These are phyloP conservation scores for Colletotrichum falcatum DNA, from an alignment of 2,329 filamentous ascomycete species.

Conservation along the genomic window DNA sequence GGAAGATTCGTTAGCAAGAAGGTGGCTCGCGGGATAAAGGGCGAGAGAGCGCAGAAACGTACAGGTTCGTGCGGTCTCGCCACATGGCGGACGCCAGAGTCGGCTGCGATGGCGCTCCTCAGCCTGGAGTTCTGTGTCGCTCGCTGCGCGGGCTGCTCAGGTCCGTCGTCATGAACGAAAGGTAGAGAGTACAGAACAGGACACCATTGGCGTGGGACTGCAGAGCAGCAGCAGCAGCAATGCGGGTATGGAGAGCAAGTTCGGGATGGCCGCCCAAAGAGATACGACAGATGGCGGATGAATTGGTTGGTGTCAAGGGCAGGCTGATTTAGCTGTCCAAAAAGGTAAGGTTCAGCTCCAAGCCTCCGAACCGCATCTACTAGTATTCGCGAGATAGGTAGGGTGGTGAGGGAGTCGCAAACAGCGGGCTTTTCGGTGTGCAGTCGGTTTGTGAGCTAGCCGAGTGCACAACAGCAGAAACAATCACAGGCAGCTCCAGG, in stretches of 20 bases:
- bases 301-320: slow-evolving; percentile 22
- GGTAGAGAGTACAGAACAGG: slow-evolving; percentile 4
- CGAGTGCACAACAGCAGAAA: neutral
- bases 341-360: slow-evolving; percentile 17
- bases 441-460: slow-evolving; percentile 16
- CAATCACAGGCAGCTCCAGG: slow-evolving; percentile 4
- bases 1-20: slow-evolving; percentile 46
- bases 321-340: slow-evolving; percentile 15
- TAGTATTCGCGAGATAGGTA: neutral
- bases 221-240: slow-evolving; percentile 2
- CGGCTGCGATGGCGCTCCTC: slow-evolving; percentile 33
- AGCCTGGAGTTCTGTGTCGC: slow-evolving; percentile 39
- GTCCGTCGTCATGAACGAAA: slow-evolving; percentile 38
- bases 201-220: slow-evolving; percentile 28
- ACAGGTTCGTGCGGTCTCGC: slow-evolving; percentile 99
- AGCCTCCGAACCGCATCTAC: slow-evolving; percentile 12
- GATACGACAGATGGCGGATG: slow-evolving; percentile 6
- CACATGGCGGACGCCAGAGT: slow-evolving; percentile 80
- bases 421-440: neutral
- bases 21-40: slow-evolving; percentile 33
- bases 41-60: slow-evolving; percentile 52
- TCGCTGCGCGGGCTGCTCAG: slow-evolving; percentile 38
- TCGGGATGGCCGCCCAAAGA: slow-evolving; percentile 1
- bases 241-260: slow-evolving; percentile 1
- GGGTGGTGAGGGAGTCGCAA: neutral